Evolutionary conservation across 2,329 filamentous ascomycete species (phyloP).

Genomic region (Xylariaceae sp.): DNA sequence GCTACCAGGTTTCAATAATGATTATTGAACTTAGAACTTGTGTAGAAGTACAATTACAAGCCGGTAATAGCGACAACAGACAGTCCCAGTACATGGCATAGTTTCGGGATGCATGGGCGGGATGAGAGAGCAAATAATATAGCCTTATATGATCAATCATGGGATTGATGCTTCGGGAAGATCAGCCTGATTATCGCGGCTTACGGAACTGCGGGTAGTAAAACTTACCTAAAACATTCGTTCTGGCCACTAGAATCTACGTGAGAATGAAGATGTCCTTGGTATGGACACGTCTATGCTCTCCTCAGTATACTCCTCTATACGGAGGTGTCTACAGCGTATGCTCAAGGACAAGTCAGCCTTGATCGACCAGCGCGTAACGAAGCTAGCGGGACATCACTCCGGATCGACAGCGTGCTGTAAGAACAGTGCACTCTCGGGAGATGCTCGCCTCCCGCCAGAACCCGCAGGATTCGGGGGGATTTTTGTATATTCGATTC

Average conservation of each 20-base stretch:
- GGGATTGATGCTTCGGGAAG: neutral
- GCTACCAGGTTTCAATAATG: neutral
- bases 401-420: conserved; percentile 21
- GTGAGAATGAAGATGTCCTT: neutral
- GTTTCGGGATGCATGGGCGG: neutral
- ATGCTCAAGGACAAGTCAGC: neutral
- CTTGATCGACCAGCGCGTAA: neutral
- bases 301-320: conserved; percentile 9
- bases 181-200: neutral
- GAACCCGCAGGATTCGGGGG: neutral
- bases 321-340: neutral
- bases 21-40: neutral
- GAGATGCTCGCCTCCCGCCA: neutral
- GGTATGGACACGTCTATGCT: conserved; percentile 9
- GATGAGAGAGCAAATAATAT: neutral
- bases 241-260: conserved; percentile 1
- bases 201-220: conserved; percentile 15
- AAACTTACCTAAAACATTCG: neutral
- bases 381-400: neutral
- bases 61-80: neutral
- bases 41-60: neutral
- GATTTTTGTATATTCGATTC: neutral
- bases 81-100: neutral
- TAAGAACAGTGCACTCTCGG: neutral
- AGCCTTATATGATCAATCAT: conserved; percentile 3